Conservation (phyloP, 768 basidiomycete genomes). For the Steccherinum ochraceum region DNA sequence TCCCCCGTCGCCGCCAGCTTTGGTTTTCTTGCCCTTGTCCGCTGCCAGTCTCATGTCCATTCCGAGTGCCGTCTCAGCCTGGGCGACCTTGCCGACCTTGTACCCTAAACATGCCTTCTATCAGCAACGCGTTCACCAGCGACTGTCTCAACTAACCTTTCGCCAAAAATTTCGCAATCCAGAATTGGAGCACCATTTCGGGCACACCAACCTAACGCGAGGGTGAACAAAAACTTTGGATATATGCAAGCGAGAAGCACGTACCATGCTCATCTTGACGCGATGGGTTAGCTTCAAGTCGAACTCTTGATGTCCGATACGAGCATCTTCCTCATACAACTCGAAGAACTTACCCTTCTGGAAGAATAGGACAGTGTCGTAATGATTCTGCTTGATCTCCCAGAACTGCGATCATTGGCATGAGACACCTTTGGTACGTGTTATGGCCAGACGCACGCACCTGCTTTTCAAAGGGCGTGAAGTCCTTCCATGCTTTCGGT, state of each 20-base stretch:
- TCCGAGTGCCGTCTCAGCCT: slow-evolving; percentile 94
- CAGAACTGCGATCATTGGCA: slow-evolving; percentile 25
- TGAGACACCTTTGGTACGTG: neutral
- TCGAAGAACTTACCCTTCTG: slow-evolving; percentile 96
- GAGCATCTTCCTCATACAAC: slow-evolving; percentile 96
- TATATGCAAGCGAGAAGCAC: neutral
- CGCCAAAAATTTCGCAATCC: slow-evolving; percentile 85
- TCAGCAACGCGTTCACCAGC: neutral
- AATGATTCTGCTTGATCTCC: slow-evolving; percentile 96
- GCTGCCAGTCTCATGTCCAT: slow-evolving; percentile 92
- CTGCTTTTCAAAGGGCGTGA: slow-evolving; percentile 96
- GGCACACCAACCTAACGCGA: slow-evolving; percentile 81
- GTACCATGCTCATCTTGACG: slow-evolving; percentile 98
- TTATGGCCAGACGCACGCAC: slow-evolving; percentile 16
- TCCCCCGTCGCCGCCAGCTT: slow-evolving; percentile 36
- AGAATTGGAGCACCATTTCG: slow-evolving; percentile 88
- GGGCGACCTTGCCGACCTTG: slow-evolving; percentile 95
- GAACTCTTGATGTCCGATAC: slow-evolving; percentile 89
- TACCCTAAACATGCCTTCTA: slow-evolving; percentile 44
- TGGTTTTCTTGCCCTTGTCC: slow-evolving; percentile 50
- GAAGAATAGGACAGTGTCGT: slow-evolving; percentile 95
- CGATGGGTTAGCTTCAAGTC: slow-evolving; percentile 87
- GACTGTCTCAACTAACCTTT: slow-evolving; percentile 42
- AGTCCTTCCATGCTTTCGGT: slow-evolving; percentile 63
- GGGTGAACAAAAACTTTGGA: neutral